A percentile compares a stretch with the other conserved stretches of the same genome.
These are phyloP conservation scores for Plasmodium knowlesi DNA, from an alignment of 169 alveolate species.

Conservation along the genomic window DNA sequence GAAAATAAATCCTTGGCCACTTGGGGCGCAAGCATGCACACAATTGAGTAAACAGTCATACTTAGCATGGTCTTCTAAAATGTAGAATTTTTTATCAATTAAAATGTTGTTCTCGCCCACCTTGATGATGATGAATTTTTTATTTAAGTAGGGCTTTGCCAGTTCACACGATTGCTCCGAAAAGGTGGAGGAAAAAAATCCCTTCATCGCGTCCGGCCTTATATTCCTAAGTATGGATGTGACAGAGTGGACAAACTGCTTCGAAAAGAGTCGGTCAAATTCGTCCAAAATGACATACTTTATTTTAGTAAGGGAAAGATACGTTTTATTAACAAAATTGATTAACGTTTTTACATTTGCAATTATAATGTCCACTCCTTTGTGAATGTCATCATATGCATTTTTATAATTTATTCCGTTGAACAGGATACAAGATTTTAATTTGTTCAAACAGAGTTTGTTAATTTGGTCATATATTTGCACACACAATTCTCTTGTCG, in stretches of 20 bases:
- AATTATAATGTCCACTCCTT: slow-evolving; percentile 52
- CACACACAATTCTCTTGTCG: slow-evolving; percentile 92
- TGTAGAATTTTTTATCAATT: slow-evolving; percentile 53
- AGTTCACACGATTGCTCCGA: slow-evolving; percentile 33
- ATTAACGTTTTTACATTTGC: slow-evolving; percentile 70
- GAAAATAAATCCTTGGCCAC: slow-evolving; percentile 96
- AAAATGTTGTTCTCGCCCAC: slow-evolving; percentile 35
- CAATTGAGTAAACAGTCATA: neutral
- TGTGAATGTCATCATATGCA: slow-evolving; percentile 51
- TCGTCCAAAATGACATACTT: slow-evolving; percentile 71
- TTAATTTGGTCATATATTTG: slow-evolving; percentile 86
- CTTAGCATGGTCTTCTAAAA: slow-evolving; percentile 28
- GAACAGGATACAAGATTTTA: slow-evolving; percentile 40
- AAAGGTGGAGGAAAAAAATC: slow-evolving; percentile 50
- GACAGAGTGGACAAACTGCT: slow-evolving; percentile 40
- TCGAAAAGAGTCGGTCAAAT: slow-evolving; percentile 62
- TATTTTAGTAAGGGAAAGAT: slow-evolving; percentile 5
- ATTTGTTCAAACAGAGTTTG: slow-evolving; percentile 22
- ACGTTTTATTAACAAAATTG: slow-evolving; percentile 58
- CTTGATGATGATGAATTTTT: slow-evolving; percentile 36
- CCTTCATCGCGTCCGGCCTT: slow-evolving; percentile 52
- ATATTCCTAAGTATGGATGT: slow-evolving; percentile 46
- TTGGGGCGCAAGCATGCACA: neutral
- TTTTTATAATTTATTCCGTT: slow-evolving; percentile 56
- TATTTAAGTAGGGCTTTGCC: slow-evolving; percentile 28